A percentile compares a stretch with the other conserved stretches of the same genome.
These are phyloP conservation scores for Pleurostoma richardsiae DNA, from an alignment of 2,329 filamentous ascomycete species.

Conservation along the genomic window DNA sequence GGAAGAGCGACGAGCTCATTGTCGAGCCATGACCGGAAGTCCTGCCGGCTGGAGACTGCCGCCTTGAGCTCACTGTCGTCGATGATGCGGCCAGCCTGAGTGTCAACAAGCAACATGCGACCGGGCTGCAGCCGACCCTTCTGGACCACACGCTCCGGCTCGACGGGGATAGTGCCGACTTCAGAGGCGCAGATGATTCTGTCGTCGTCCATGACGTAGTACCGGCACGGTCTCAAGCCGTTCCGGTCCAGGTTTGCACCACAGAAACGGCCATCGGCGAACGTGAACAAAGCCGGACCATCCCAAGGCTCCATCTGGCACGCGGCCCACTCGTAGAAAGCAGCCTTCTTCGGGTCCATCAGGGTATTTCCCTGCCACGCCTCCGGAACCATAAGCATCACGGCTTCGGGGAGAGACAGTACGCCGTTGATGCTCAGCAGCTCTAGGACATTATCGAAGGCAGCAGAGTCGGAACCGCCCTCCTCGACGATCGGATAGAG, in stretches of 20 bases:
- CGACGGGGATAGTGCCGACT: slow-evolving; percentile 87
- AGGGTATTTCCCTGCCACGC: slow-evolving; percentile 91
- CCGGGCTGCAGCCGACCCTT: slow-evolving; percentile 93
- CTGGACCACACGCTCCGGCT: slow-evolving; percentile 83
- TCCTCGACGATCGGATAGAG: slow-evolving; percentile 96
- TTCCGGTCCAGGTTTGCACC: slow-evolving; percentile 96
- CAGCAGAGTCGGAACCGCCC: slow-evolving; percentile 92
- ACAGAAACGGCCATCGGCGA: slow-evolving; percentile 93
- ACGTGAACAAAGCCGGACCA: slow-evolving; percentile 92
- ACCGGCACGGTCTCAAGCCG: slow-evolving; percentile 89
- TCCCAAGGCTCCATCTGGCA: slow-evolving; percentile 99
- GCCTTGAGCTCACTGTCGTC: slow-evolving; percentile 90
- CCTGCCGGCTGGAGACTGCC: slow-evolving; percentile 77
- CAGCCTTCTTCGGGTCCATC: slow-evolving; percentile 93
- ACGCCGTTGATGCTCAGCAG: slow-evolving; percentile 93
- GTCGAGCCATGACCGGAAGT: slow-evolving; percentile 87
- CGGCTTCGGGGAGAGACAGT: slow-evolving; percentile 87
- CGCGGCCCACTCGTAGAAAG: slow-evolving; percentile 97
- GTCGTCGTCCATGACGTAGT: slow-evolving; percentile 95
- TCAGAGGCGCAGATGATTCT: slow-evolving; percentile 96
- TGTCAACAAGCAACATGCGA: slow-evolving; percentile 94
- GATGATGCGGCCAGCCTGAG: slow-evolving; percentile 82
- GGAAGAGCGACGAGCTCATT: slow-evolving; percentile 79
- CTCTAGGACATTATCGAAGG: slow-evolving; percentile 95
- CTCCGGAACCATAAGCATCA: slow-evolving; percentile 98